Conservation (phyloP, 164 flowering plant species). For the Dillenia turbinata region DNA sequence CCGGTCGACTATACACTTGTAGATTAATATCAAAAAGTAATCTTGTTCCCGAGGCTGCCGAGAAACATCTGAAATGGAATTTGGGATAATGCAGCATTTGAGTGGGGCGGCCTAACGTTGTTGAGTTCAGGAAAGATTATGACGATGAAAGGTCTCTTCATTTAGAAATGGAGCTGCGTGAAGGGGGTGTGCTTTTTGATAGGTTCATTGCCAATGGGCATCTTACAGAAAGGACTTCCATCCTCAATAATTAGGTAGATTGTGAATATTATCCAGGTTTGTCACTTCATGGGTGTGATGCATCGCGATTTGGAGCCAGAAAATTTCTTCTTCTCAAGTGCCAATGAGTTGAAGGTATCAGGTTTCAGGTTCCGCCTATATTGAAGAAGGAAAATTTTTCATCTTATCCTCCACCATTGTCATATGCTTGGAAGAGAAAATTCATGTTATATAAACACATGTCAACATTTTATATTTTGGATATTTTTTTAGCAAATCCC, state of each 20-base stretch:
- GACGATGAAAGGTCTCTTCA: conserved; percentile 83
- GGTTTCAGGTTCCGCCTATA: conserved; percentile 96
- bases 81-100: conserved; percentile 92
- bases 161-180: conserved; percentile 87
- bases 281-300: conserved; percentile 99
- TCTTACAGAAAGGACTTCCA: conserved; percentile 80
- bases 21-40: conserved; percentile 83
- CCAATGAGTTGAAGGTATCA: conserved; percentile 79
- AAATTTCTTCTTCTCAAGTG: conserved; percentile 84
- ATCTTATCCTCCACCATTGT: background rate
- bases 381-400: conserved; percentile 65
- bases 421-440: no score
- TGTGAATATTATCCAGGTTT: conserved; percentile 78
- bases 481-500: background rate
- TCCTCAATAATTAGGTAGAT: conserved; percentile 66
- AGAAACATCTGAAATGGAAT: conserved; percentile 85
- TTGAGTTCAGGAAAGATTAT: conserved; percentile 88
- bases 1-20: conserved; percentile 65
- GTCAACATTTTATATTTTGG: background rate
- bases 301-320: conserved; percentile 94
- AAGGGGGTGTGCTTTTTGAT: conserved; percentile 96
- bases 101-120: conserved; percentile 88
- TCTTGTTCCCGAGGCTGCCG: conserved; percentile 65
- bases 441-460: no score
- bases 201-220: conserved; percentile 86